Percentiles rank a stretch among this genome's conserved stretches.
Evolutionary conservation across 1,139 yeast species (phyloP).

Genomic region (Nakaseomyces sp.): DNA sequence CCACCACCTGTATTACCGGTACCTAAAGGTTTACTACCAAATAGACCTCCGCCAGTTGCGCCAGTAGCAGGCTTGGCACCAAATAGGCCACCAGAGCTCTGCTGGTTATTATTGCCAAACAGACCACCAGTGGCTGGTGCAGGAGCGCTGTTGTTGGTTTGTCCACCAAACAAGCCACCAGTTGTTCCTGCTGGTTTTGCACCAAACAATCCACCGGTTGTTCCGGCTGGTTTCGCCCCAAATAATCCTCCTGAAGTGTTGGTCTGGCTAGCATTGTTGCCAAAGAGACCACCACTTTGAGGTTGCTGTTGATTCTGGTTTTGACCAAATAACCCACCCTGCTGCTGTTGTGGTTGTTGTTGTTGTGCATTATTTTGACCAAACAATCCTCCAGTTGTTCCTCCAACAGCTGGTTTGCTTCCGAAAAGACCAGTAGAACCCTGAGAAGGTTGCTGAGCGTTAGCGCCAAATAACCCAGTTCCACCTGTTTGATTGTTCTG

Average conservation of each 20-base stretch:
- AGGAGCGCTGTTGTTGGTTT: not conserved
- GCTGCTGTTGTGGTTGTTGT: constrained; percentile 4
- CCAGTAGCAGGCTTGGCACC: constrained; percentile 18
- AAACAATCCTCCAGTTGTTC: constrained; percentile 7
- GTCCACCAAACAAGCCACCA: constrained; percentile 10
- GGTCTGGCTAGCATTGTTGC: constrained; percentile 16
- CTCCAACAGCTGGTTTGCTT: constrained; percentile 5
- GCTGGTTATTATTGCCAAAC: constrained; percentile 15
- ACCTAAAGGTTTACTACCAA: constrained; percentile 24
- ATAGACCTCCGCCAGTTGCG: constrained; percentile 27
- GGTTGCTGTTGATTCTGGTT: constrained; percentile 8
- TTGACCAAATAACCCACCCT: constrained; percentile 10
- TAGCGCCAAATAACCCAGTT: constrained; percentile 6
- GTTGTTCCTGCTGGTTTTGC: constrained; percentile 11
- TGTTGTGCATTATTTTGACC: constrained; percentile 4
- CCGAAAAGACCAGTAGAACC: constrained; percentile 5
- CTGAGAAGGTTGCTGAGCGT: not conserved
- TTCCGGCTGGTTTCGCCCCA: constrained; percentile 13
- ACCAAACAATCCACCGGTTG: constrained; percentile 28
- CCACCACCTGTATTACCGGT: constrained; percentile 9
- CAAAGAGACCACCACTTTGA: constrained; percentile 9
- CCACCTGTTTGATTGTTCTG: constrained; percentile 9
- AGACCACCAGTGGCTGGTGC: constrained; percentile 21
- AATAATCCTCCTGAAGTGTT: constrained; percentile 19
- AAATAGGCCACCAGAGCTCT: constrained; percentile 16